Conservation (phyloP, 495 filamentous ascomycete genomes). For the Tricharina praecox region DNA sequence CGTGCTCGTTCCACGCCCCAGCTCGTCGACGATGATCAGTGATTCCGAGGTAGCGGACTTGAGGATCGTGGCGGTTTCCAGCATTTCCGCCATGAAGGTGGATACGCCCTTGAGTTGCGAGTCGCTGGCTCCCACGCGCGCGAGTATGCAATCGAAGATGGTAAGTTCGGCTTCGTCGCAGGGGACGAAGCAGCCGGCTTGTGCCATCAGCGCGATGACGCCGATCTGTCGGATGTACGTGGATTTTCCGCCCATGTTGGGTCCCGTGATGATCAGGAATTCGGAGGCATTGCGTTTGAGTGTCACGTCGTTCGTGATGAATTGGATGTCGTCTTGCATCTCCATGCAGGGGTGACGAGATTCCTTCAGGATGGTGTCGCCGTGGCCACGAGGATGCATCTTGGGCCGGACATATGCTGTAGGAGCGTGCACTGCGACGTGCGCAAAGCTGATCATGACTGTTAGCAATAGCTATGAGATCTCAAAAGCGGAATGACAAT, state of each 20-base stretch:
- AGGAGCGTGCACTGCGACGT: constrained; percentile 85
- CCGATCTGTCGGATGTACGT: constrained; percentile 98
- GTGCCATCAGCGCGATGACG: constrained; percentile 93
- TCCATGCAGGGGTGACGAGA: constrained; percentile 97
- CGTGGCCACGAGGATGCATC: constrained; percentile 78
- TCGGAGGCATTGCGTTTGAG: constrained; percentile 65
- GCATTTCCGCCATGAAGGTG: constrained; percentile 99
- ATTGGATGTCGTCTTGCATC: constrained; percentile 95
- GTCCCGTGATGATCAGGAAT: constrained; percentile 93
- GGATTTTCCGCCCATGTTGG: constrained; percentile 98
- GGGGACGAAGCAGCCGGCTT: constrained; percentile 92
- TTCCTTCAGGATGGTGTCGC: constrained; percentile 80
- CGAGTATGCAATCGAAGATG: constrained; percentile 95
- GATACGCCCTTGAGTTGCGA: constrained; percentile 95
- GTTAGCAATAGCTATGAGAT: not conserved
- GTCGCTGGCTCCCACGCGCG: constrained; percentile 86
- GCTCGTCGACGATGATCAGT: constrained; percentile 95
- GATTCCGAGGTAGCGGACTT: constrained; percentile 89
- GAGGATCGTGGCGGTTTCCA: constrained; percentile 95
- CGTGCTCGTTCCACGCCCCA: constrained; percentile 93
- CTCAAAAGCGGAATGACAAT: not conserved
- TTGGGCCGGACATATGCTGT: constrained; percentile 78
- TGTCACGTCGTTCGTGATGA: constrained; percentile 93
- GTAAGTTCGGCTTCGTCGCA: constrained; percentile 79
- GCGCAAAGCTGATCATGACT: constrained; percentile 49